Evolutionary conservation across 2,329 filamentous ascomycete genomes (phyloP).

Genomic region (Neopestalotiopsis clavispora): DNA sequence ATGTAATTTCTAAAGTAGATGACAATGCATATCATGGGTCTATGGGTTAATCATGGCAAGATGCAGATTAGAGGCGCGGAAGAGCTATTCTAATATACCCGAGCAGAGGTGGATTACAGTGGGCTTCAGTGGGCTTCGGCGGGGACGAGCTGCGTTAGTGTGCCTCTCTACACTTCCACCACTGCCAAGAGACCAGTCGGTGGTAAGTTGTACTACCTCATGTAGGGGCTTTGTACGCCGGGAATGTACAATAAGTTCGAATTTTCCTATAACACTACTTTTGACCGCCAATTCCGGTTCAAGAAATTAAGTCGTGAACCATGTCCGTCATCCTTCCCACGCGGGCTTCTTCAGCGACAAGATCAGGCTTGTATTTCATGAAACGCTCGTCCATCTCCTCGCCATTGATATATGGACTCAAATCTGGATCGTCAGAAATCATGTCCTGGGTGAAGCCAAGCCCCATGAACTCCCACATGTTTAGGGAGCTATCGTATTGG

Average conservation of each 20-base stretch:
- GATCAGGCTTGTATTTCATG: background rate
- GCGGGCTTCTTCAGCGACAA: background rate
- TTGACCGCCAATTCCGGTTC: background rate
- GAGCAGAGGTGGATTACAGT: too few relatives aligned
- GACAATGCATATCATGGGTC: too few relatives aligned
- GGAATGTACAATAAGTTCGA: background rate
- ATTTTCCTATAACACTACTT: background rate
- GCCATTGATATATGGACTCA: background rate
- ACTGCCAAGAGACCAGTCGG: too few relatives aligned
- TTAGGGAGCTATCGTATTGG: constrained; percentile 16
- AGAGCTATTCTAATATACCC: too few relatives aligned
- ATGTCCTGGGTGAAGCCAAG: background rate
- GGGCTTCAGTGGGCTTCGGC: too few relatives aligned
- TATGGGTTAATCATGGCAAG: too few relatives aligned
- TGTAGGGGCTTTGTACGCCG: too few relatives aligned
- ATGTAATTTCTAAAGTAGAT: too few relatives aligned
- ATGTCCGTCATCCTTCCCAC: background rate
- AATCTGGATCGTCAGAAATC: background rate
- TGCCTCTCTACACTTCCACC: too few relatives aligned
- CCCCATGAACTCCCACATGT: background rate
- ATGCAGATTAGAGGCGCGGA: too few relatives aligned
- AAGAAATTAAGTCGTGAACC: background rate
- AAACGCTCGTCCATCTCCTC: background rate
- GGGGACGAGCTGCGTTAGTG: too few relatives aligned
- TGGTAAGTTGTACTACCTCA: too few relatives aligned